Percentiles rank a stretch among this genome's conserved stretches.
Conservation (phyloP, 441 rosid species). For the Gossypium laxum region DNA sequence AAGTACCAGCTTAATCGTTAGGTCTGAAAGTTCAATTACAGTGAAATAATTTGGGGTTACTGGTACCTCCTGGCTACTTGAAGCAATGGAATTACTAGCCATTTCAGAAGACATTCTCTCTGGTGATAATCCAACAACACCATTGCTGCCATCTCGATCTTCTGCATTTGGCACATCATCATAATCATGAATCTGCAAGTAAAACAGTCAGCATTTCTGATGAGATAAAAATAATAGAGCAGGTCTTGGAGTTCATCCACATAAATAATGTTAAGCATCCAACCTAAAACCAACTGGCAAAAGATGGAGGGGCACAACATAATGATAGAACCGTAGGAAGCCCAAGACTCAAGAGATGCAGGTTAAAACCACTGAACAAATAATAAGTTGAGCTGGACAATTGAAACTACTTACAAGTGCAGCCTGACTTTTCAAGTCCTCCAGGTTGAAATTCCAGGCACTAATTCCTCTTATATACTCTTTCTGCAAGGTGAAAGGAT, state of each 20-base stretch:
- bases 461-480: conserved; percentile 92
- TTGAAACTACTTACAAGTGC: conserved; percentile 55
- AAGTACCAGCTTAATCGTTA: conserved; percentile 14
- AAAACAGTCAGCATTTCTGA: conserved; percentile 15
- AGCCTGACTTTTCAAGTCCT: conserved; percentile 85
- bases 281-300: no score
- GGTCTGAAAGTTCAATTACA: background rate
- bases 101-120: conserved; percentile 36
- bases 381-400: background rate
- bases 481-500: conserved; percentile 47
- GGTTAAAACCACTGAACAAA: no score
- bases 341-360: no score
- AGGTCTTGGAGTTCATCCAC: background rate
- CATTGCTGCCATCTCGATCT: conserved; percentile 31
- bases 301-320: no score
- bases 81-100: conserved; percentile 38
- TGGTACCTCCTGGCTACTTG: conserved; percentile 51
- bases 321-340: no score
- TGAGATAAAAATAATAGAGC: conserved; percentile 1
- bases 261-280: background rate
- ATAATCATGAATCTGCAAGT: conserved; percentile 62
- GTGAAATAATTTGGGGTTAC: conserved; percentile 15
- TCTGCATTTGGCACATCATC: conserved; percentile 46
- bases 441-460: conserved; percentile 95
- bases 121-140: conserved; percentile 29